Conservation (phyloP, 2,329 filamentous ascomycete genomes). For the Cryoendolithus antarcticus region DNA sequence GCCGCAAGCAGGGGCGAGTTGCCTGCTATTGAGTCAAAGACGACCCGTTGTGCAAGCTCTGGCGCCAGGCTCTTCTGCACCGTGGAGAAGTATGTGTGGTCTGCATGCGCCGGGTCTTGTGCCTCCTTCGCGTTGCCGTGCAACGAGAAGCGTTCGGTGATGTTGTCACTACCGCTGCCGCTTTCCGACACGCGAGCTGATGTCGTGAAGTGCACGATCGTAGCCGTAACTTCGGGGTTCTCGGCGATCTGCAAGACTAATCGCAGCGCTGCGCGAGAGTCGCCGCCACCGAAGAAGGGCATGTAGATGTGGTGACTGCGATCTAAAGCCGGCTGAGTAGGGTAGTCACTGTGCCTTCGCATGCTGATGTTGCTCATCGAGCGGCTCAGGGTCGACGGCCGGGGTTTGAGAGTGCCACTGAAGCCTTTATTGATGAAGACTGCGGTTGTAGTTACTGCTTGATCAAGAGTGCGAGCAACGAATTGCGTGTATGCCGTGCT, state of each 20-base stretch:
- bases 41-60: slow-evolving; percentile 40
- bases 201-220: slow-evolving; percentile 48
- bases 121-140: background rate
- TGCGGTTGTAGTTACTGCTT: slow-evolving; percentile 55
- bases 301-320: slow-evolving; percentile 75
- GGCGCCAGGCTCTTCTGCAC: slow-evolving; percentile 44
- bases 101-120: slow-evolving; percentile 15
- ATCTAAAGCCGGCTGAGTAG: slow-evolving; percentile 45
- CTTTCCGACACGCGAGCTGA: background rate
- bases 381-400: slow-evolving; percentile 30
- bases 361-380: slow-evolving; percentile 47
- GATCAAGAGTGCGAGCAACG: slow-evolving; percentile 53
- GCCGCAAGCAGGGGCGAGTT: slow-evolving; percentile 34
- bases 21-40: slow-evolving; percentile 42
- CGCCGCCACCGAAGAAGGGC: slow-evolving; percentile 71
- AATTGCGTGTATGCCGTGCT: slow-evolving; percentile 59
- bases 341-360: slow-evolving; percentile 44
- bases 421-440: slow-evolving; percentile 68
- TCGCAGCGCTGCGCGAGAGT: slow-evolving; percentile 68
- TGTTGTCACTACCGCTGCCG: background rate
- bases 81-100: slow-evolving; percentile 44
- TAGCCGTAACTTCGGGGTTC: slow-evolving; percentile 66
- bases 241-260: slow-evolving; percentile 75
- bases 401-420: slow-evolving; percentile 33
- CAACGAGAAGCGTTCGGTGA: slow-evolving; percentile 4